Percentiles rank a stretch among this genome's conserved stretches.
These are phyloP conservation scores for Rhodotorula babjevae DNA, from an alignment of 768 basidiomycete species.

Conservation along the genomic window DNA sequence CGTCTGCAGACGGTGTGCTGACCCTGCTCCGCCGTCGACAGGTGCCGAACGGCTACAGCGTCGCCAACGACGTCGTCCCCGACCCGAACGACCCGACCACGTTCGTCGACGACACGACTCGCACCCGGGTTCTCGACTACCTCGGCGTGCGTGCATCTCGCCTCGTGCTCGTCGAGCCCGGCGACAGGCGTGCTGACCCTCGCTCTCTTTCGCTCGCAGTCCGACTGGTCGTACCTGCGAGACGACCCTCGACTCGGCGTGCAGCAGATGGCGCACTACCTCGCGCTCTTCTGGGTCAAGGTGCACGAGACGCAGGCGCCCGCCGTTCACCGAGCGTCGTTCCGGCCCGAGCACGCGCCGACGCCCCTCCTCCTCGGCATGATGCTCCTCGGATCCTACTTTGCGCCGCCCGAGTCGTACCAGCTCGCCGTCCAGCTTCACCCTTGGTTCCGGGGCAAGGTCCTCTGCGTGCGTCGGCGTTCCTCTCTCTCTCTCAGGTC, in stretches of 20 bases:
- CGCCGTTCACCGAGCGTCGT: conserved; percentile 33
- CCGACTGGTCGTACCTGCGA: conserved; percentile 28
- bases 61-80: conserved; percentile 1
- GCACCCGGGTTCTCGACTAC: conserved; percentile 34
- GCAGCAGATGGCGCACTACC: conserved; percentile 24
- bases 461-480: conserved; percentile 23
- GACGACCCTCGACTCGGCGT: conserved; percentile 20
- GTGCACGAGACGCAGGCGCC: conserved; percentile 38
- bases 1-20: not conserved
- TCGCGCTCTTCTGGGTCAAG: conserved; percentile 33
- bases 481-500: accelerated
- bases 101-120: conserved; percentile 22
- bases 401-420: conserved; percentile 34
- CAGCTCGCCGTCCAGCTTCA: conserved; percentile 37
- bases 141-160: conserved; percentile 20
- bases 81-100: conserved; percentile 29
- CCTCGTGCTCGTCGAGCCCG: no score
- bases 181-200: not conserved
- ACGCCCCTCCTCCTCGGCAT: conserved; percentile 31
- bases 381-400: conserved; percentile 40
- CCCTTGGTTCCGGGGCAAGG: conserved; percentile 39
- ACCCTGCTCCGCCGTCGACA: not conserved
- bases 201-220: not conserved
- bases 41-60: not conserved
- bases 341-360: conserved; percentile 23